Conservation (phyloP, 768 basidiomycete species). For the Boletus rufocinnamomeus region DNA sequence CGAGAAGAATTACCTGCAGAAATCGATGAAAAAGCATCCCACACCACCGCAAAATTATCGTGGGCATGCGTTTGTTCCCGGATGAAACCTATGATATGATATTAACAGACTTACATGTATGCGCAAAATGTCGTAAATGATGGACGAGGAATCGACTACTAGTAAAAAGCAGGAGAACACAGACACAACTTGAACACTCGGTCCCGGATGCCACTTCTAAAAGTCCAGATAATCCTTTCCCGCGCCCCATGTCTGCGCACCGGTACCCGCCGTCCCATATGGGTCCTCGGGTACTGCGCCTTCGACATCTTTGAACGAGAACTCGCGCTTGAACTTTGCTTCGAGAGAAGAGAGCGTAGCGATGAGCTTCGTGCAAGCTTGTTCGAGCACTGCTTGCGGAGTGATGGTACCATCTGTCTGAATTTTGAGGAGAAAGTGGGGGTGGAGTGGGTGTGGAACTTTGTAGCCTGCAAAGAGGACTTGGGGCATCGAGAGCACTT, state of each 20-base stretch:
- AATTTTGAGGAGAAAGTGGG: constrained; percentile 91
- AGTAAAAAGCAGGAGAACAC: neutral
- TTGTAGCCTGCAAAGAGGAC: constrained; percentile 98
- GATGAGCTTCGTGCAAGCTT: constrained; percentile 82
- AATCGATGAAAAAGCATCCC: neutral
- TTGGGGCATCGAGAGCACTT: constrained; percentile 84
- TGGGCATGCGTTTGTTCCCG: neutral
- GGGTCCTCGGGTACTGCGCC: constrained; percentile 49
- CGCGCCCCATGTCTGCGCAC: constrained; percentile 46
- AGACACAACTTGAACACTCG: neutral
- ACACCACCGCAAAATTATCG: neutral
- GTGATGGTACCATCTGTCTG: constrained; percentile 90
- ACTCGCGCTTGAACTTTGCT: constrained; percentile 79
- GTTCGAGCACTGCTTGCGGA: constrained; percentile 79
- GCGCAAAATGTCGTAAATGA: neutral
- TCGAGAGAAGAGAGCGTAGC: constrained; percentile 66
- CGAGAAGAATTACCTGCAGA: neutral
- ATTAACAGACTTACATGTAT: constrained; percentile 5
- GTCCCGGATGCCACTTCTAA: constrained; percentile 28
- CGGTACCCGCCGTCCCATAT: constrained; percentile 46
- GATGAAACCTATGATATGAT: neutral
- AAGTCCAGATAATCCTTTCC: constrained; percentile 59
- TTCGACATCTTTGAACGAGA: constrained; percentile 75
- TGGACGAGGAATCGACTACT: neutral
- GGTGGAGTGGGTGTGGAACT: constrained; percentile 94